Evolutionary conservation across 2,329 filamentous ascomycete species (phyloP), one percentile per base, ranked within the genome.

Genomic region (Cladobotryum mycophilum): DNA sequence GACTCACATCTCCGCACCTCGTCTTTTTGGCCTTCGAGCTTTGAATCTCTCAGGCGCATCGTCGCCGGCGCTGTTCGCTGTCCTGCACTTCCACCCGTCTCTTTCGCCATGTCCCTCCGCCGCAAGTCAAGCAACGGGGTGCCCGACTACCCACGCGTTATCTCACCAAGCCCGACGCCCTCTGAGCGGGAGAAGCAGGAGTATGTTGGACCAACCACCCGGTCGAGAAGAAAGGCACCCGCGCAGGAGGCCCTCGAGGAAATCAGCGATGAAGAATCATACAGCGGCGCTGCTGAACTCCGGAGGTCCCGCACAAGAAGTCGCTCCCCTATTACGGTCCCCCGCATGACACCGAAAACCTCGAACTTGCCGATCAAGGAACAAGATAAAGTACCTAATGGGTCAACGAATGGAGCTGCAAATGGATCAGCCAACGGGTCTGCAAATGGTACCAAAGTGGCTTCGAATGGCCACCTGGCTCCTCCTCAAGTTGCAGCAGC

Each of bases 61-160:
- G 61, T 85, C 55, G 71, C 76, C 57, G 84, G 84, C 57, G 74
- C 76, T 59, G 72, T 85, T 61, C 68, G 70, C 58, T 69, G 70
- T 44, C 74, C 82, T 52, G 72, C 75, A 38, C 76, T 88, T 2
- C 82, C 83, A 43, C 78, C 80, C 37, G 86, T 86, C 54, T 68
- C 72, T 8, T 72, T 70, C 66, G 63, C 66, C 62, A 81, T 84
- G 73, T 75, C 80, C 50, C 64, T 74, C 53, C 74, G 72, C 52
- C 67, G 70, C 47, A 73, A 79, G 54, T 68, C 67, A 13, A 38
- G 44, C 33, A 46, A 20, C 56, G 73, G 75, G 59, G 75, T 93
- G 52, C 90, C 91, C 51, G 79, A 80, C 51, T 93, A 86, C 51
- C 90, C 90, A 62, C 85, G 89, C 63, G 88, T 96, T 59, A 95